phyloP scores from a whole-genome alignment of 2,329 filamentous ascomycete genomes.

The Fusarium sp. region DNA sequence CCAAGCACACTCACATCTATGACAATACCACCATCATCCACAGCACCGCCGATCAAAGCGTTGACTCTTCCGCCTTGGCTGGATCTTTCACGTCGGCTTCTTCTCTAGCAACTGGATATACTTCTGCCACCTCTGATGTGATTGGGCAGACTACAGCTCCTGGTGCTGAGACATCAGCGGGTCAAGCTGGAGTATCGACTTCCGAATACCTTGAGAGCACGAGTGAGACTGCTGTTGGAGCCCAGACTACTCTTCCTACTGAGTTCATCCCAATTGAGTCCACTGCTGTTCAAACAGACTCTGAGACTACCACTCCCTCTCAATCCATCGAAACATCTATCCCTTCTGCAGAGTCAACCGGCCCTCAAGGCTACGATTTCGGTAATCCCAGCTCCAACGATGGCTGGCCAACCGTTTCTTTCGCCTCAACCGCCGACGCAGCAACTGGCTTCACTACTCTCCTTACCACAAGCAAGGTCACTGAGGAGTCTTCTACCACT shows the following conservation, averaged over 20 bases:
- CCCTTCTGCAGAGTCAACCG: neutral
- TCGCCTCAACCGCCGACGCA: constrained; percentile 26
- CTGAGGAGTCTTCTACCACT: neutral
- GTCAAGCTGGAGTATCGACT: neutral
- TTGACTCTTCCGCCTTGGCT: constrained; percentile 25
- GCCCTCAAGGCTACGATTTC: constrained; percentile 32
- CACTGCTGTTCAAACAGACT: neutral
- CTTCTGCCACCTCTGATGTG: neutral
- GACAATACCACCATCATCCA: constrained; percentile 30
- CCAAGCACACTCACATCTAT: constrained; percentile 30
- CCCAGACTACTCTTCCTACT: neutral
- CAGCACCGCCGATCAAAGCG: constrained; percentile 4
- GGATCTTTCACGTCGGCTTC: constrained; percentile 6
- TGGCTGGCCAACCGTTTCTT: constrained; percentile 19
- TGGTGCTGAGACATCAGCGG: constrained; percentile 1
- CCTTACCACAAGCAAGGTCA: constrained; percentile 39
- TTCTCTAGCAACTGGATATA: constrained; percentile 1
- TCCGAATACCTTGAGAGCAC: neutral
- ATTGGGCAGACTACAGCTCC: neutral
- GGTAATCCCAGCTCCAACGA: constrained; percentile 8
- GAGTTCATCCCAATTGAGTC: constrained; percentile 8
- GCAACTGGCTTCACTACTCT: constrained; percentile 37
- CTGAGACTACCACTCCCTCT: neutral
- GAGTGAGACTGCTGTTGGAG: neutral
- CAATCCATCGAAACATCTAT: neutral